A percentile compares a stretch with the other conserved stretches of the same genome.
Evolutionary conservation across 2,329 filamentous ascomycete genomes (phyloP).

Genomic region (Ophiostoma sp.): DNA sequence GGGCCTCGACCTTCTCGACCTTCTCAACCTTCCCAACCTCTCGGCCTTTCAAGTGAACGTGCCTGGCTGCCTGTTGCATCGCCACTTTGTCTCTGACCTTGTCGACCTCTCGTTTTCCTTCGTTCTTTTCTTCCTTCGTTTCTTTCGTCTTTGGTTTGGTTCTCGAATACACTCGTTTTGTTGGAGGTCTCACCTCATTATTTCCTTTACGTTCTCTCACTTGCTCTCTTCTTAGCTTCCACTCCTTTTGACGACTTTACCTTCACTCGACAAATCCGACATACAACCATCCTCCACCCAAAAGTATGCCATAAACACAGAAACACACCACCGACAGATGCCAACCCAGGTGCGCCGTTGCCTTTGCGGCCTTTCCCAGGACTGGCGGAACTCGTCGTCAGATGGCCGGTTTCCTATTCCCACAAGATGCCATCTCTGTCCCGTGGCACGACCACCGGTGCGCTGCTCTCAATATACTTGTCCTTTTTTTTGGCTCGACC

Average conservation of each 20-base stretch:
- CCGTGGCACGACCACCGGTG: slow-evolving; percentile 39
- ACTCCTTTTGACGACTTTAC: neutral
- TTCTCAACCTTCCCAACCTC: too few species aligned
- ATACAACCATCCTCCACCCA: neutral
- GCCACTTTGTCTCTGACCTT: neutral
- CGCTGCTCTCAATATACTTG: slow-evolving; percentile 37
- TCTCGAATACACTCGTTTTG: neutral
- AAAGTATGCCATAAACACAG: neutral
- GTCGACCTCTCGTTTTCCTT: neutral
- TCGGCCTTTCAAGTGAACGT: neutral
- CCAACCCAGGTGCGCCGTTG: neutral
- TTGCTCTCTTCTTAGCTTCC: neutral
- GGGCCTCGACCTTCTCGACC: too few species aligned
- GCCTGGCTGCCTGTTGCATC: neutral
- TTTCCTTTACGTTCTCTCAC: neutral
- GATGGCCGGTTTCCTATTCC: neutral
- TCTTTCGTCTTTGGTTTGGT: too few species aligned
- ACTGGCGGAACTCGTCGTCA: slow-evolving; percentile 5
- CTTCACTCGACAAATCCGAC: neutral
- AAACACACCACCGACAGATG: neutral
- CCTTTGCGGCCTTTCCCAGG: too few species aligned
- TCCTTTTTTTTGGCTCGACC: neutral
- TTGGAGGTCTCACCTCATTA: neutral
- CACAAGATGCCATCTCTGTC: slow-evolving; percentile 16
- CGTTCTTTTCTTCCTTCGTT: too few species aligned